Evolutionary conservation across 2,329 filamentous ascomycete species (phyloP).

Genomic region (Aspergillus japonicus): DNA sequence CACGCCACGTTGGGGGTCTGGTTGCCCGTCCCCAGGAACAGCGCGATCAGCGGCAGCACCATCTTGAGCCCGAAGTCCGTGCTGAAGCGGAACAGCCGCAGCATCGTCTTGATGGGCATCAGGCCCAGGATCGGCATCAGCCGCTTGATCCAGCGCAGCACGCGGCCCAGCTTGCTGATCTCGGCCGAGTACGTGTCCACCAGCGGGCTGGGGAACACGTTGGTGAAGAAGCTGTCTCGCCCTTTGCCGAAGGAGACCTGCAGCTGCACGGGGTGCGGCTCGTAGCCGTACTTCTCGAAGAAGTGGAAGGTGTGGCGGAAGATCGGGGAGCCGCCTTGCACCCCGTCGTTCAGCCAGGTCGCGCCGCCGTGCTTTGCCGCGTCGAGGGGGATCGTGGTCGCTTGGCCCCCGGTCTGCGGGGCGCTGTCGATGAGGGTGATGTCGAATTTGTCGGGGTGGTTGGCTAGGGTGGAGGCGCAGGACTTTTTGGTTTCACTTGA

Average conservation of each 20-base stretch:
- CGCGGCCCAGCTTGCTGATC: slow-evolving; percentile 54
- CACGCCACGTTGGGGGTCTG: slow-evolving; percentile 69
- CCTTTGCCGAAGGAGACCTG: slow-evolving; percentile 63
- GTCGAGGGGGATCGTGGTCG: slow-evolving; percentile 58
- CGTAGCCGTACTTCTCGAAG: slow-evolving; percentile 57
- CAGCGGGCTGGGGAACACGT: slow-evolving; percentile 58
- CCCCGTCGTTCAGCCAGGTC: slow-evolving; percentile 61
- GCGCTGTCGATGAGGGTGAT: slow-evolving; percentile 63
- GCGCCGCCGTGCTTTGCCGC: slow-evolving; percentile 55
- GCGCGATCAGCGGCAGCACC: slow-evolving; percentile 67
- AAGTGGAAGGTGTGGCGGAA: slow-evolving; percentile 64
- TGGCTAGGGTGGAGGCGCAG: slow-evolving; percentile 65
- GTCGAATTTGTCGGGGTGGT: slow-evolving; percentile 64
- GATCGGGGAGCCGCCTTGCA: slow-evolving; percentile 60
- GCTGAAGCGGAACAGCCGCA: slow-evolving; percentile 67
- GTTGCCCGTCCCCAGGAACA: slow-evolving; percentile 74
- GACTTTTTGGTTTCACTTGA: slow-evolving; percentile 41
- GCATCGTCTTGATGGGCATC: slow-evolving; percentile 61
- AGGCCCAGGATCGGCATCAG: slow-evolving; percentile 58
- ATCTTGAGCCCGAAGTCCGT: slow-evolving; percentile 70
- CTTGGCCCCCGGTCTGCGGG: slow-evolving; percentile 60
- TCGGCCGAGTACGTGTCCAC: slow-evolving; percentile 56
- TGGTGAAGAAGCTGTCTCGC: slow-evolving; percentile 58
- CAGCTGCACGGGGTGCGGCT: slow-evolving; percentile 58
- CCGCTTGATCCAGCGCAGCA: slow-evolving; percentile 56